Evolutionary conservation across 129 eudicot species (phyloP), one percentile per base, ranked within the genome.

Genomic region (Solidago caesia): DNA sequence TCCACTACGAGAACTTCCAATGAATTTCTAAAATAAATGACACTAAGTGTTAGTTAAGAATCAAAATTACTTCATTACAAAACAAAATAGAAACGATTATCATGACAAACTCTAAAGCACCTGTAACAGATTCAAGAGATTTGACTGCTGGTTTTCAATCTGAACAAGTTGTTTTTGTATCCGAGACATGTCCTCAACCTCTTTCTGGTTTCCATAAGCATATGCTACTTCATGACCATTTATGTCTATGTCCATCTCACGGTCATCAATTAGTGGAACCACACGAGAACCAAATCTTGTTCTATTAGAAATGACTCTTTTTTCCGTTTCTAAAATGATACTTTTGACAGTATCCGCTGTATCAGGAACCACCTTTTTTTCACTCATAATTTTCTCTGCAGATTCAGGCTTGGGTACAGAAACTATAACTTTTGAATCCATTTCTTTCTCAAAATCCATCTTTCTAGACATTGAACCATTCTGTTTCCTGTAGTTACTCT

Each of bases 61-160:
- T 64, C 52, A 12, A 48, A 12, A 51, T 39, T 6, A 11, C n/a
- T 2, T 44, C 12, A 12, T 51, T 25, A 65, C n/a, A 12, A 13
- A 61, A 60, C 6, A 41, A 16, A 53, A 44, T 27, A 66, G 11
- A 45, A 33, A 75, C 43, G 67, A 67, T 57, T 53, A 44, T 66
- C 3, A 8, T 64, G 66, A 12, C 49, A 68, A 48, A 62, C 33
- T 49, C 71, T 27, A 57, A 25, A 73, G 29, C 41, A 90, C 98
- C 97, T 86, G 96, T 33, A 94, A 86, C 76, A 90, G 97, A 67
- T 84, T 89, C 42, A 94, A 66, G 14, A 94, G 91, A 72, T 83
- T 83, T 11, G 98, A 90, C 67, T 90, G 98, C 64, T 94, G 98
- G 52, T 81, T 88, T 83, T 94, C 98, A 51, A 94, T 90, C 84